Evolutionary conservation across 495 filamentous ascomycete genomes (phyloP), one percentile per base, ranked within the genome.

Genomic region (Mycothermus thermophilus): DNA sequence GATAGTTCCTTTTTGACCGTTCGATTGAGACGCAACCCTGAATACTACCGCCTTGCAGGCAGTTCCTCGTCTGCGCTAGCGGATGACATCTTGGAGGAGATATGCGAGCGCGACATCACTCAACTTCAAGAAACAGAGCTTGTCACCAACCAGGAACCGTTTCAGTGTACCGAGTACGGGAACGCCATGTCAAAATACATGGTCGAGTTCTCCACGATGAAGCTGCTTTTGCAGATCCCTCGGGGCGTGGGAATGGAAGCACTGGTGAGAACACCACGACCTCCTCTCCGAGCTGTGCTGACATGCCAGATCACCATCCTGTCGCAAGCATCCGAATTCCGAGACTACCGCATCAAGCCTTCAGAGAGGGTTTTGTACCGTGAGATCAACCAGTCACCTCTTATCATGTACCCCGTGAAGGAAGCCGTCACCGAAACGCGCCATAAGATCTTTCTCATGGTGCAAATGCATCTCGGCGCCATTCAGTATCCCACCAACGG

Each of bases 181-280:
- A 67, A 83, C 36, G 80, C 83, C 1, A 97, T 97, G 90, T 83
- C 90, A 24, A 77, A 76, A 34, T 95, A 94, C 51, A 94, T 86
- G 60, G 62, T 97, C 2, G 74, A 76, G n/a, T 93, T 92, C 45
- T 69, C 80, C 27, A 94, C 87, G 0, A 96, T 96, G 86, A 80
- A 77, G 46, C 55, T 64, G 2, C 52, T 95, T 3, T 52, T 94
- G 15, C 60, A 60, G 2, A 59, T 97, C 34, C 66, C 71, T 16
- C 51, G 57, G 5, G 69, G 69, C 13, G 69, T 76, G 1, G 68
- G 66, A 4, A 60, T 84, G 15, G 74, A 76, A 21, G 67, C 83
- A 19, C 78, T 92, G 50, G 83, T 90, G 59, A 60, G 79, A 2
- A 11, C 22, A 0, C 19, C 29, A 38, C 30, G 28, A 15, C 18